phyloP scores from a whole-genome alignment of 225 moss, liverwort and hornwort species.

The Sphagnum contortum region DNA sequence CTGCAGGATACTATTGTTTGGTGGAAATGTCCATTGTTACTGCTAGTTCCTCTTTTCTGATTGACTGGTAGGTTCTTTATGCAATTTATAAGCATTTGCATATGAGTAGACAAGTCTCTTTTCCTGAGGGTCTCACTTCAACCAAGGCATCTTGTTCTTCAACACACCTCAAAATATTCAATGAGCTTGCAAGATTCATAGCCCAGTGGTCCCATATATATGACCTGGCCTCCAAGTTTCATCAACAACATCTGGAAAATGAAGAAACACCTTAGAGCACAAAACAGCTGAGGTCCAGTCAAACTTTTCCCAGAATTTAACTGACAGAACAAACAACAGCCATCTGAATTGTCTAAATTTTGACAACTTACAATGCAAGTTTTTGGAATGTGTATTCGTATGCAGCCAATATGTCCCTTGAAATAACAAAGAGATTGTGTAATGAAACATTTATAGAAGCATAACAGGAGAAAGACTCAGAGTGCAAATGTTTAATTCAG shows the following conservation, averaged over 20 bases:
- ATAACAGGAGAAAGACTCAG: no score
- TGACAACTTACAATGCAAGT: neutral
- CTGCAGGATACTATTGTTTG: neutral
- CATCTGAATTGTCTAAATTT: neutral
- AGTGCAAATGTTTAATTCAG: neutral
- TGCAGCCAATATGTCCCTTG: neutral
- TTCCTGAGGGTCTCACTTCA: neutral
- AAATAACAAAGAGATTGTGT: neutral
- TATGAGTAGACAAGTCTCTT: neutral
- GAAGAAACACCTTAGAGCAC: neutral
- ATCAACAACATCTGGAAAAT: slow-evolving; percentile 29
- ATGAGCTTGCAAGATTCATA: slow-evolving; percentile 26
- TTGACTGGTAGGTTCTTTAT: neutral
- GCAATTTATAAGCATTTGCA: neutral
- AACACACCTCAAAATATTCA: slow-evolving; percentile 34
- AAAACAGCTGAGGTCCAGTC: neutral
- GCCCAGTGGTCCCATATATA: slow-evolving; percentile 41
- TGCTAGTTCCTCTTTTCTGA: no score
- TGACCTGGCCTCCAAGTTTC: slow-evolving; percentile 42
- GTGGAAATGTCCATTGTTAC: neutral
- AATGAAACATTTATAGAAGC: no score
- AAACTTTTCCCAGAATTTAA: neutral
- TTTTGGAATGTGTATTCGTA: neutral
- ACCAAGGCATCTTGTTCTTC: no score
- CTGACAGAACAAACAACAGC: neutral